Evolutionary conservation across 352 stramenopile genomes (phyloP), one percentile per base, ranked within the genome.

Genomic region (Phytophthora melonis): DNA sequence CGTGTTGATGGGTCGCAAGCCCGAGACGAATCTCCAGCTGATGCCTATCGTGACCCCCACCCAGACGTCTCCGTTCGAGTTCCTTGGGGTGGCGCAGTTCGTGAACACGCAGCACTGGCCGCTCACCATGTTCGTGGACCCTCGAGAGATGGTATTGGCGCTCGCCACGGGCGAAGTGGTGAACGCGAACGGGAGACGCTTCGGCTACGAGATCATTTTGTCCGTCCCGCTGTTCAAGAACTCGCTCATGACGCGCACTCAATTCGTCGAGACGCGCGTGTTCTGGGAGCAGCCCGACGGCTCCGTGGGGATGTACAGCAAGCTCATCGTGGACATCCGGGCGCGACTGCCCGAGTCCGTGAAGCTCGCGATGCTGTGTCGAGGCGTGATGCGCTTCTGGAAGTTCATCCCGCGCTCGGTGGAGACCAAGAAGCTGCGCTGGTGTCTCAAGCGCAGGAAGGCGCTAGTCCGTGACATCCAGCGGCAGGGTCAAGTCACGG

Each of bases 381-480:
- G 59, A 10, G 59, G 34, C 14, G 58, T 80, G 3, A 56, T 74
- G 55, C 60, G 59, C 14, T 80, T 77, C 56, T 80, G 73, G 73
- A 80, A 80, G 52, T 80, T 75, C 43, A 69, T 80, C 14, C 73
- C 73, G 8, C 63, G 68, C n/a, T 72, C 58, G 21, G 66, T 80
- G 23, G 68, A 74, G 50, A 69, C 57, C 16, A 80, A 80, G 39
- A 80, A 77, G 43, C 55, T 80, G 59, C 61, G 63, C 18, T 80
- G 60, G 66, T 75, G 66, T 43, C 63, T 78, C 9, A 72, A 68
- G 45, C 25, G 43, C 58, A 75, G 70, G 53, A 75, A 71, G 19
- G 30, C 32, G 1, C 59, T 69, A 34, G 41, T 52, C 14, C 41
- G 27, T 9, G 56, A 72, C 3, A 53, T 75, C 3, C 60, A 62